Base-by-base conservation (phyloP, 176 grass and related monocot genomes). In the Phoenix roebelenii region DNA sequence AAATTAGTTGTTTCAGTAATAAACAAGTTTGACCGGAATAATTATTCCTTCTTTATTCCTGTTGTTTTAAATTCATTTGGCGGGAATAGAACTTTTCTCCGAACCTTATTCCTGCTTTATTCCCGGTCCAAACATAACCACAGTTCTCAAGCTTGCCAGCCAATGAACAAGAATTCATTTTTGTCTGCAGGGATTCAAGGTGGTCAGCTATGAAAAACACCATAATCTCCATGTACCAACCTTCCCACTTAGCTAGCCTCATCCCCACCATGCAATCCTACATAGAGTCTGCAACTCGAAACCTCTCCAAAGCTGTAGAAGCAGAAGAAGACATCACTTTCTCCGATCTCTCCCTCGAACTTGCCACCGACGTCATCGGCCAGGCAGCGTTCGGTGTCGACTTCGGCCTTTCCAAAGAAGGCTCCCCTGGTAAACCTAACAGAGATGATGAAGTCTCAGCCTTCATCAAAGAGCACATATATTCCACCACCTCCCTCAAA, bases 171-270 rank as follows among this genome's bases (percentile, higher is more conserved):
- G 35, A 44, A 44, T 44, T 52, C 54, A 15, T 22, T 7, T 60
- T 22, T 69, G 52, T 70, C 67, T 68, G 56, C 63, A 89, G 89
- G 67, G 80, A 84, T 7, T 73, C 63, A 56, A 68, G 73, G 61
- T 87, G 88, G 88, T 83, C 79, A 29, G 83, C 80, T 16, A 92
- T 72, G 89, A 76, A 80, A 73, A 93, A 87, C 67, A 79, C 74
- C 18, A 83, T 93, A 74, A 76, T 87, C 66, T 81, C 89, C 39
- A 61, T 93, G 54, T 93, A 93, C 80, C 89, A 87, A 73, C 80
- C 89, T 19, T 81, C 89, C 22, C 84, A 87, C 68, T 66, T 93
- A 55, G 69, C 84, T 22, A 79, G 77, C 10, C 84, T 93, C 66
- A 48, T 93, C 65, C 84, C 89, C 39, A 58, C 61, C 67, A 93